Base-by-base conservation (phyloP, 768 basidiomycete species). In the Boletus rubescentipes region DNA sequence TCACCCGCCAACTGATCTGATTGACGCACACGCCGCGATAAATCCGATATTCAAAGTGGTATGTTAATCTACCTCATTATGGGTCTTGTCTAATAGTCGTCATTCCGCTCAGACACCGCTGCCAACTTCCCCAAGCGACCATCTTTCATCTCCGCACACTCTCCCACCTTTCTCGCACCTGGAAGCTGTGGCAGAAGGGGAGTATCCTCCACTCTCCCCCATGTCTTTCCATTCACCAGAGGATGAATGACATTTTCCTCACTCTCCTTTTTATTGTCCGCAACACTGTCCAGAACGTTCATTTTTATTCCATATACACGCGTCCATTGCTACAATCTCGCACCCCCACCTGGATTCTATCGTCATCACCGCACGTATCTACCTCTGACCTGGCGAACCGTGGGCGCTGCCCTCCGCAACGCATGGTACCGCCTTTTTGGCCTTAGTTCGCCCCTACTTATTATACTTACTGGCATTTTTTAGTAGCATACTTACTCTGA, bases 41-140 rank as follows among this genome's bases (percentile, higher is more conserved):
- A 91, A 93, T 70, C 89, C 91, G 29, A 91, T 92, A 68, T 93
- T 93, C 78, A 87, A 89, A 82, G 90, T 93, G 77, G 91, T 92
- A 74, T 77, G 91, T 83, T 18, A 52, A 35, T 29, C 2, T 51
- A 3, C 29, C 29, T 35, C 9, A 7, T 44, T 32, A 5, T 34
- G 12, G 53, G 23, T 42, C 35, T 31, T 36, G 29, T 36, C 47
- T 67, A 38, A 58, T 45, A 14, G 51, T 44, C 53, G 21, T 41
- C 31, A 15, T 50, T 38, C 46, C 37, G 23, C 39, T 50, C 43
- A 87, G 84, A 79, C 83, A 54, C 81, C 83, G 67, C 70, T 81
- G 60, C 79, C 82, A 30, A 62, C 69, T 21, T 74, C 81, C 34
- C 70, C 73, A 31, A 61, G 71, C 51, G 73, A 76, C 56, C 62